A percentile compares a stretch with the other conserved stretches of the same genome.
These are phyloP conservation scores for Volvox carteri DNA, from an alignment of 163 green algal species.

Conservation along the genomic window DNA sequence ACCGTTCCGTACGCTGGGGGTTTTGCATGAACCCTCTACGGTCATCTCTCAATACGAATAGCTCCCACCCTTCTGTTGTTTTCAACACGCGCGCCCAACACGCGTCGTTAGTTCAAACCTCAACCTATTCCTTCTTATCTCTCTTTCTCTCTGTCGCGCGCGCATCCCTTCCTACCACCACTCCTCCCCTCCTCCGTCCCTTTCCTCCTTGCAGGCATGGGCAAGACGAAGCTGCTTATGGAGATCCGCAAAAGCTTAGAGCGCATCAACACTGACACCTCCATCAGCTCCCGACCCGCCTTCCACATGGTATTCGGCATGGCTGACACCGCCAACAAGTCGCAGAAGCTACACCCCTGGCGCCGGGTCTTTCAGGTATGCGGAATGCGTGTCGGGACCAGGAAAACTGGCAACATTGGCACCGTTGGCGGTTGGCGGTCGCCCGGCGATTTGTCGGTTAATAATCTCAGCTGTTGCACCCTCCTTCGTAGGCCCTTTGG, in stretches of 20 bases:
- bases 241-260: conserved; percentile 71
- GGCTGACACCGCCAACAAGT: conserved; percentile 65
- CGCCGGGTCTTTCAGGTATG: conserved; percentile 73
- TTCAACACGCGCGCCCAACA: no score
- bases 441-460: no score
- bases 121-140: no score
- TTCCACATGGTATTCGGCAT: conserved; percentile 70
- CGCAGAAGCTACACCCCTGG: conserved; percentile 83
- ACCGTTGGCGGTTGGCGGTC: no score
- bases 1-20: no score
- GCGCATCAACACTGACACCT: conserved; percentile 61
- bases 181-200: neutral
- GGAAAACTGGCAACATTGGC: no score
- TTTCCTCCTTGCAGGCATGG: conserved; percentile 74
- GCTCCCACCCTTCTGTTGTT: no score
- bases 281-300: conserved; percentile 44
- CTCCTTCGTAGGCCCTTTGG: no score
- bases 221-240: conserved; percentile 85
- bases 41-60: no score
- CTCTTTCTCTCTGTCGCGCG: neutral
- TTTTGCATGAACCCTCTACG: no score
- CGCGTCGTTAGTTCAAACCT: no score
- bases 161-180: neutral
- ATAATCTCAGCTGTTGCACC: no score
- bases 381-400: neutral